Base-by-base conservation (phyloP, 495 filamentous ascomycete genomes). In the Aspergillus campestris region DNA sequence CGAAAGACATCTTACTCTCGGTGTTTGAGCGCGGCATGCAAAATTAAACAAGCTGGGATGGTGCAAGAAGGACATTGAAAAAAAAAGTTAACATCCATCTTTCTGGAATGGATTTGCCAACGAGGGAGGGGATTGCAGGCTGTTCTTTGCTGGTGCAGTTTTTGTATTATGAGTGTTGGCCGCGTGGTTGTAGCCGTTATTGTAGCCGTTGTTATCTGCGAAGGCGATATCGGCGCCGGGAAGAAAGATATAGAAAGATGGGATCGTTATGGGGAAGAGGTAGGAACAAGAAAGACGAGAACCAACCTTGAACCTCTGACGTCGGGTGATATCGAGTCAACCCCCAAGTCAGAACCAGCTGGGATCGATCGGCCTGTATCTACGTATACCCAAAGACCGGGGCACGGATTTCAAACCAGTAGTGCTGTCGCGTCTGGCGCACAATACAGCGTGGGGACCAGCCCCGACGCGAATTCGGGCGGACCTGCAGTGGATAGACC, bases 261-360 rank as follows among this genome's bases (percentile, higher is more conserved):
- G 18, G 8, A 35, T 35, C 24, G 34, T 24, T 31, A 13, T 42
- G n/a, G 30, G 30, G 54, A 60, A 45, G 58, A 66, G 37, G 62
- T 51, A 29, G 56, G 46, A 46, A 57, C 51, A 47, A 51, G 44
- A 47, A 52, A 35, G 46, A 57, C 52, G 57, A 41, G 48, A 61
- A 70, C 67, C 60, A 62, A 70, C 67, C 67, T 70, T 62, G 49
- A 53, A 57, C 58, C 58, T 40, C 42, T 44, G 35, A 51, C 52
- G 47, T 48, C 33, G 38, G 42, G 36, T 51, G 38, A 11, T 47
- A 11, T 47, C 13, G 50, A 48, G 40, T 46, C 59, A 53, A 41
- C 39, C 45, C 45, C 43, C 40, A 38, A 44, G 49, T 50, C 44
- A 59, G 52, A 47, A 45, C 48, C 53, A 54, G 52, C 49, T 41